A percentile compares a stretch with the other conserved stretches of the same genome.
phyloP scores from a whole-genome alignment of 371 early-diverging fungal species.

The Mucor velutinosus region DNA sequence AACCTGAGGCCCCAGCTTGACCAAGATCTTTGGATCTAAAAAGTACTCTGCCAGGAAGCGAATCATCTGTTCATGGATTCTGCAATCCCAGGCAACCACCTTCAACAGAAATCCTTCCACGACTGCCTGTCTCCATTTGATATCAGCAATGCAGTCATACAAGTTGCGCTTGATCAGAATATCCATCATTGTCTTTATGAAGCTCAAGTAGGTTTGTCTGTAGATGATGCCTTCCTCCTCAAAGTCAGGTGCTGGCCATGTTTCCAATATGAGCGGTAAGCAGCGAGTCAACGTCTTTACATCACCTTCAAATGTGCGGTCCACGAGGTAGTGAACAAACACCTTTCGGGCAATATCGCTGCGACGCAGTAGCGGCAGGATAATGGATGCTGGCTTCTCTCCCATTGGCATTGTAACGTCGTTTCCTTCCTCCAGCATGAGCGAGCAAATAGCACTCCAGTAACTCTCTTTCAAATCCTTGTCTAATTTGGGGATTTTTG shows the following conservation, averaged over 20 bases:
- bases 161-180: constrained; percentile 45
- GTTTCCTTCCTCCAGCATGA: constrained; percentile 38
- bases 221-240: constrained; percentile 38
- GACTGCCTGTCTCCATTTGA: constrained; percentile 43
- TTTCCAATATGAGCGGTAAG: constrained; percentile 42
- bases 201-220: constrained; percentile 50
- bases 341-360: constrained; percentile 61
- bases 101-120: constrained; percentile 53
- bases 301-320: constrained; percentile 45
- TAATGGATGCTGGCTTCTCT: constrained; percentile 11
- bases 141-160: constrained; percentile 39
- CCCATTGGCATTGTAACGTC: constrained; percentile 12
- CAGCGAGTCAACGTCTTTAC: constrained; percentile 42
- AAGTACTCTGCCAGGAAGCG: constrained; percentile 45
- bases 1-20: constrained; percentile 33
- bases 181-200: constrained; percentile 49
- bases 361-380: constrained; percentile 23
- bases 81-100: constrained; percentile 40
- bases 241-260: constrained; percentile 40
- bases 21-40: constrained; percentile 26
- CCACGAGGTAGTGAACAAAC: constrained; percentile 55
- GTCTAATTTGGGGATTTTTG: constrained; percentile 45
- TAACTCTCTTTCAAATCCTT: constrained; percentile 31
- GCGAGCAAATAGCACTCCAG: constrained; percentile 35
- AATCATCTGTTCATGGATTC: constrained; percentile 47